phyloP scores from a whole-genome alignment of 768 basidiomycete species.

The Lactarius hengduanensis region DNA sequence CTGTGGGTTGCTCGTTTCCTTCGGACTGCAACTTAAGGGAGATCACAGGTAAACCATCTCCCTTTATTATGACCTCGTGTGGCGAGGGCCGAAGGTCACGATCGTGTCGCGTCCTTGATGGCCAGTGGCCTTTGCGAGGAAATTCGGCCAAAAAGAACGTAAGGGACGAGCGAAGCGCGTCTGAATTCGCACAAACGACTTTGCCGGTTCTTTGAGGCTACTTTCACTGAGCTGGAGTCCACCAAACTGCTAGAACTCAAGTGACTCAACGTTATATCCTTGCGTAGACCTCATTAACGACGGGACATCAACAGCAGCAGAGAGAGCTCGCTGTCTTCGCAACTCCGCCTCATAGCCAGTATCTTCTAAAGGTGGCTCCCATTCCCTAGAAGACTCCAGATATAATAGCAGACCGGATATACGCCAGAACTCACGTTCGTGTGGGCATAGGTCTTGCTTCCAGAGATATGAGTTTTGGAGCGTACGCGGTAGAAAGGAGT shows the following conservation, averaged over 20 bases:
- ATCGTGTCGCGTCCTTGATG: background rate
- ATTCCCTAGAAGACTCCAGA: slow-evolving; percentile 26
- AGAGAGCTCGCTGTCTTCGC: slow-evolving; percentile 32
- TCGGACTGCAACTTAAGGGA: background rate
- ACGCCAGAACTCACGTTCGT: slow-evolving; percentile 12
- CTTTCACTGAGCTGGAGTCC: background rate
- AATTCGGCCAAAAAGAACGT: slow-evolving; percentile 20
- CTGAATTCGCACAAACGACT: slow-evolving; percentile 14
- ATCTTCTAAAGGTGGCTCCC: slow-evolving; percentile 36
- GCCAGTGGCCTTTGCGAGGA: background rate
- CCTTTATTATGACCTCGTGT: slow-evolving; percentile 17
- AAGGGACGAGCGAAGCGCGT: background rate
- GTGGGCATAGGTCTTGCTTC: slow-evolving; percentile 21
- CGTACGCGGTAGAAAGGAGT: slow-evolving; percentile 13
- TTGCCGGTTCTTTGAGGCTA: slow-evolving; percentile 15
- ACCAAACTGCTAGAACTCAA: background rate
- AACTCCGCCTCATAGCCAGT: slow-evolving; percentile 32
- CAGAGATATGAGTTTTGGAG: slow-evolving; percentile 23
- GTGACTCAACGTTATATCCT: slow-evolving; percentile 30
- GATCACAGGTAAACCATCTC: slow-evolving; percentile 4
- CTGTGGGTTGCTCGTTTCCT: background rate
- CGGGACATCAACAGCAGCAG: slow-evolving; percentile 34
- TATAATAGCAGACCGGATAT: background rate
- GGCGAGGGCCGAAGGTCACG: slow-evolving; percentile 12
- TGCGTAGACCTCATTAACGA: slow-evolving; percentile 32